Evolutionary conservation across 1,284 basidiomycete species (phyloP), one percentile per base, ranked within the genome.

Genomic region (Tremellales sp.): DNA sequence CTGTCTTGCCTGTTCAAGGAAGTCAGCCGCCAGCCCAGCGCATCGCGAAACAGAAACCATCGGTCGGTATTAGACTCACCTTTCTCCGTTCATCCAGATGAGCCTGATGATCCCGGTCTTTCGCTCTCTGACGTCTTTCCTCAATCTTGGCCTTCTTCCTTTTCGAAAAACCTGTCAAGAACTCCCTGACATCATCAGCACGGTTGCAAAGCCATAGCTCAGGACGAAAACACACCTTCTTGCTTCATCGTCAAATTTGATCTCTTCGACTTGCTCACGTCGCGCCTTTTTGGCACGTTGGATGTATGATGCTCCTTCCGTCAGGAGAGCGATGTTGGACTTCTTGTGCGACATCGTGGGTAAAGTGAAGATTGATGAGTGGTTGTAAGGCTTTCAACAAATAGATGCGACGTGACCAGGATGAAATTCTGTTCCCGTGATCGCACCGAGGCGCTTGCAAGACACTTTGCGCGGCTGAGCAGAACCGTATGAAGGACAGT

Each of bases 211-310:
- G 4, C 27, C 13, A 15, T 17, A 5, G 19, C 13, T 6, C 33
- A 15, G 13, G 15, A 6, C 13, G 4, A 36, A 2, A 2, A 65
- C 69, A 43, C 51, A 72, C 70, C 63, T 54, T 51, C 73, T 51
- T 6, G 68, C 70, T 8, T 64, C 61, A 57, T 76, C 74, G 56
- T 76, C 71, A 57, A 75, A 76, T 51, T 74, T 70, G 60, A 76
- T 66, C 51, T 70, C 70, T 46, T 75, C 73, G 7, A 76, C 67
- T 50, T 68, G 66, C 23, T 74, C 71, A 41, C 61, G 60, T 5
- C 70, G 57, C 11, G 63, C 65, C 48, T 67, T 67, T 53, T 72
- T 73, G 19, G 70, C 70, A 39, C 70, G 62, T 35, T 67, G 62
- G 52, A 74, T 73, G 51, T 76, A 76, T 12, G 52, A 52, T 15